Percentiles rank a stretch among this genome's conserved stretches.
Conservation (phyloP, 176 grass and related monocot genomes). For the Urochloa ruziziensis region DNA sequence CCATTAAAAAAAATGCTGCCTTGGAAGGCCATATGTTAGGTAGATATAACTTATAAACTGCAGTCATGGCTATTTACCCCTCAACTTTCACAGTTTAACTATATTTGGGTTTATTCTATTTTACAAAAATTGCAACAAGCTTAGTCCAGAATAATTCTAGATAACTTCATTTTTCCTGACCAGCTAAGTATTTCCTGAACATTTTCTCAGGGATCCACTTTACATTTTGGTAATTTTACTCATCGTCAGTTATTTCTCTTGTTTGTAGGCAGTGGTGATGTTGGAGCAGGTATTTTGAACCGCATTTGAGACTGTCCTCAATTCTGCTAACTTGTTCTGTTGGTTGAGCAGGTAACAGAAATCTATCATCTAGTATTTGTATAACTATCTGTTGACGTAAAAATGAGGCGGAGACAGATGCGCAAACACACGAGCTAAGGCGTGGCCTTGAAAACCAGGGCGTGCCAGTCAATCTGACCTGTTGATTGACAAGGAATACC, state of each 20-base stretch:
- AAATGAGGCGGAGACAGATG: too few species aligned
- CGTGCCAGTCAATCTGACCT: too few species aligned
- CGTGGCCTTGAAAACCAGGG: too few species aligned
- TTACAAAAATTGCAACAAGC: background rate
- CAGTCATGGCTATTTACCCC: background rate
- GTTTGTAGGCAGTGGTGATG: background rate
- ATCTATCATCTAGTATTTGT: background rate
- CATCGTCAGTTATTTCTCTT: background rate
- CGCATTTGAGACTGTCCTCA: background rate
- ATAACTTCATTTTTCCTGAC: background rate
- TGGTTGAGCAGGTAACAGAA: background rate
- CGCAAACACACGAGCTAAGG: too few species aligned
- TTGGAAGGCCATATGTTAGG: too few species aligned
- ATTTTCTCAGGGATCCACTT: background rate
- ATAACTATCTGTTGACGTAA: too few species aligned
- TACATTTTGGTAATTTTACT: background rate
- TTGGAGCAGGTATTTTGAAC: background rate
- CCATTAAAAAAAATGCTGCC: too few species aligned
- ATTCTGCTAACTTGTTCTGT: background rate
- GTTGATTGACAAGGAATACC: too few species aligned
- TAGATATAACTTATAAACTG: background rate
- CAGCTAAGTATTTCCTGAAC: background rate
- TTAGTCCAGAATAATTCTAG: background rate
- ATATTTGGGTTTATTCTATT: background rate
- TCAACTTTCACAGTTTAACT: background rate